Evolutionary conservation across 2,329 filamentous ascomycete genomes (phyloP), one percentile per base, ranked within the genome.

Genomic region (Ascochyta fabae): DNA sequence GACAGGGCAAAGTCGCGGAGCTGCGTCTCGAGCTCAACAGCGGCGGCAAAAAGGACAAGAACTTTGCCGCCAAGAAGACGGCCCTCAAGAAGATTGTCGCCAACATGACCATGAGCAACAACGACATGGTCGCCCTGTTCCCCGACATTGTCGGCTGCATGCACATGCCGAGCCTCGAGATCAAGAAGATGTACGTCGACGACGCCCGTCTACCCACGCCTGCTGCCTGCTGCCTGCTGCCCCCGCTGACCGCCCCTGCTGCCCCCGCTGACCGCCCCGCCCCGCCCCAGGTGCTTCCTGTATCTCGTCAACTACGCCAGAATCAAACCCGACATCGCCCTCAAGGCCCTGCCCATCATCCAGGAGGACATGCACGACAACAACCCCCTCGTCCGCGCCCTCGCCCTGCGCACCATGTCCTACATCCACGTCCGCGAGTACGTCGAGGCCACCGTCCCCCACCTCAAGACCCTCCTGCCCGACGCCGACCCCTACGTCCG

Each of bases 81-180:
- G 93, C 95, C 10, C 84, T 99, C 61, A 99, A 99, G 85, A 97
- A 97, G 84, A 98, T 99, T 67, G 95, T 99, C 68, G 95, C 95
- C 75, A 99, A 99, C 76, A 99, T 99, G 95, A 99, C 95, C 63
- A 99, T 99, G 95, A 98, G 94, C 85, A 99, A 99, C 80, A 99
- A 98, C 73, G 95, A 99, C 77, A 99, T 99, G 95, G 90, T 98
- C 51, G 92, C 92, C 35, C 82, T 99, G 48, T 99, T 99, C 68
- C 92, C 94, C 16, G 95, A 99, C 74, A 90, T 99, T 57, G 91
- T 99, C 67, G 88, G 83, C 60, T 98, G 94, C 82, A 99, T 99
- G 95, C 87, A 91, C 67, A 91, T 99, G 60, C 89, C 88, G 48
- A 96, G 90, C 69, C 80, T 99, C 75, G 95, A 99, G 79, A 97